Evolutionary conservation across 805 yeast species (phyloP), one percentile per base, ranked within the genome.

Genomic region (Kuraishia cidri): DNA sequence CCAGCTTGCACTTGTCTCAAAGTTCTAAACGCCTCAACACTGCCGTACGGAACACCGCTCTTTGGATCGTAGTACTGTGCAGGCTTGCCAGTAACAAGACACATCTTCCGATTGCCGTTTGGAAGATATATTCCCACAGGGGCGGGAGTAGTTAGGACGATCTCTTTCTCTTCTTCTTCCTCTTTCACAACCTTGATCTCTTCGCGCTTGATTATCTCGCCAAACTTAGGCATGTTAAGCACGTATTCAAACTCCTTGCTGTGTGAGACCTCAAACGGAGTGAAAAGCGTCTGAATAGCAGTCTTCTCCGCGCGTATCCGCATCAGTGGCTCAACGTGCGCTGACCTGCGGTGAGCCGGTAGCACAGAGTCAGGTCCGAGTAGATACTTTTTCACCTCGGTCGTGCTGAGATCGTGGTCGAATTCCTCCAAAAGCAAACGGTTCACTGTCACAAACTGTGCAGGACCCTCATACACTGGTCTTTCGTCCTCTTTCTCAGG

Each of bases 41-140:
- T 79, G 31, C 79, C 69, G 56, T 92, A 92, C 2, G 95, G 94
- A 33, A 92, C 72, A 24, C 95, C 95, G 19, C 81, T 76, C 24
- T 73, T 67, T 0, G 97, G 97, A 60, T 90, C 97, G 41, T 81
- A 77, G 54, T 85, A 90, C 47, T 75, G 70, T 12, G 92, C 94
- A 30, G 76, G 78, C 31, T 69, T 69, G 3, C 95, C 95, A 3
- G 86, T 76, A 28, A 88, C 75, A 17, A 79, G 61, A 65, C 95
- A 81, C 45, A 66, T 56, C 55, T 75, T 70, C 53, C 74, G 77
- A 32, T 66, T 66, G 19, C 83, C 86, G 52, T 66, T 83, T 26
- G 86, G 80, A 36, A 80, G 59, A 40, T 77, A 71, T 20, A 80
- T 75, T 12, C 90, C 90, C 3, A 76, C 63, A 3, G 90, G 92